Evolutionary conservation across 2,329 filamentous ascomycete species (phyloP).

Genomic region (Periconia sp.): DNA sequence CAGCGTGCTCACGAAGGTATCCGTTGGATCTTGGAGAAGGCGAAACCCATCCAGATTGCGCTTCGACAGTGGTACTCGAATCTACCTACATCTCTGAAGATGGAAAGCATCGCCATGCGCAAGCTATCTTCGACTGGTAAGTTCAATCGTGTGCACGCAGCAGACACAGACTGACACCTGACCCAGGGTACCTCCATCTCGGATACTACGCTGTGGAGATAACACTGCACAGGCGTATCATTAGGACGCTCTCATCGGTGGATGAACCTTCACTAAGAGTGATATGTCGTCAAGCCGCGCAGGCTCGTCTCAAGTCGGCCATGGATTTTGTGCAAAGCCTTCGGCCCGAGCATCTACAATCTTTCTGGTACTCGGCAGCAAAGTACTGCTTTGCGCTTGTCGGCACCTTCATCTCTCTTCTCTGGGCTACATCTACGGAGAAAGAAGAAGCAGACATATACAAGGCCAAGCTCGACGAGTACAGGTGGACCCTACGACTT

Average conservation of each 20-base stretch:
- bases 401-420: conserved; percentile 49
- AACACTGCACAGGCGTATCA: conserved; percentile 51
- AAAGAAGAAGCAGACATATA: conserved; percentile 45
- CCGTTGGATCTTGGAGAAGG: conserved; percentile 57
- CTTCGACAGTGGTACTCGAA: conserved; percentile 60
- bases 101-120: conserved; percentile 49
- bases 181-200: conserved; percentile 51
- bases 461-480: conserved; percentile 47
- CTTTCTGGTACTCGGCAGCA: conserved; percentile 56
- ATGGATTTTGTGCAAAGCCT: conserved; percentile 53
- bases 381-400: conserved; percentile 52
- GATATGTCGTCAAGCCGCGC: conserved; percentile 52
- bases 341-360: conserved; percentile 53
- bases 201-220: conserved; percentile 56
- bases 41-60: conserved; percentile 60
- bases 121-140: conserved; percentile 39
- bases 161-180: conserved; percentile 1
- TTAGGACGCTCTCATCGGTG: conserved; percentile 39
- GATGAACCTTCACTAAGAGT: conserved; percentile 39
- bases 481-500: conserved; percentile 50
- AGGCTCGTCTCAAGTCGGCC: conserved; percentile 51
- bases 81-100: conserved; percentile 55
- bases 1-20: conserved; percentile 52
- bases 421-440: conserved; percentile 43
- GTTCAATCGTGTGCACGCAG: conserved; percentile 4